A percentile compares a stretch with the other conserved stretches of the same genome.
Evolutionary conservation across 176 grass and related monocot genomes (phyloP).

Genomic region (Carex scoparia): DNA sequence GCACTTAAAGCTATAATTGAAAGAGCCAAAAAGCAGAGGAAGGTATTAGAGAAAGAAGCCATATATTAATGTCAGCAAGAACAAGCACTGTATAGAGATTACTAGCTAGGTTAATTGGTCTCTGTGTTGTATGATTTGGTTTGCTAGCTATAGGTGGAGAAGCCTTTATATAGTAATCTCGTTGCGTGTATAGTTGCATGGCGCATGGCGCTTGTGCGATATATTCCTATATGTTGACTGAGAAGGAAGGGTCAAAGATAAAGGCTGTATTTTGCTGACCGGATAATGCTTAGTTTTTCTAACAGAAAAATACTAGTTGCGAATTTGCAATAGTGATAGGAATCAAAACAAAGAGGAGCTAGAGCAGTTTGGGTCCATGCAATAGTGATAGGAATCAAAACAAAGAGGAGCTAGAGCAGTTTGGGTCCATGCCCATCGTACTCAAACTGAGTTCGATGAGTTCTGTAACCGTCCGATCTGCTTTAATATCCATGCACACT

Average conservation of each 20-base stretch:
- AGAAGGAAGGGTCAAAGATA: not conserved
- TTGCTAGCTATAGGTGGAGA: not conserved
- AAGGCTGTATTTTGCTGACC: slow-evolving; percentile 15
- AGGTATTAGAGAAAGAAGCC: slow-evolving; percentile 19
- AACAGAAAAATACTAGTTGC: slow-evolving; percentile 14
- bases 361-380: no score
- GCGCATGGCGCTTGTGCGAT: not conserved
- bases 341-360: no score
- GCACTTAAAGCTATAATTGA: not conserved
- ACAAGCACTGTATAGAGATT: not conserved
- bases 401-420: no score
- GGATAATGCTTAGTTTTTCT: not conserved
- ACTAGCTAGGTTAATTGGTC: not conserved
- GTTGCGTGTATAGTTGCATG: not conserved
- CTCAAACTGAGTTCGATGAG: no score
- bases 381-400: not conserved
- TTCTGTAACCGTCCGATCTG: no score
- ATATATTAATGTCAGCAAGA: not conserved
- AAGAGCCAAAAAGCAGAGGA: slow-evolving; percentile 25
- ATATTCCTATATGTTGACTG: not conserved
- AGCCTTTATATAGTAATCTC: slow-evolving; percentile 15
- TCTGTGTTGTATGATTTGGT: not conserved
- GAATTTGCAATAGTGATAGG: slow-evolving; percentile 10
- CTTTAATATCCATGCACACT: no score
- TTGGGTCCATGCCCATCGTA: no score